A percentile compares a stretch with the other conserved stretches of the same genome.
phyloP scores from a whole-genome alignment of 768 basidiomycete genomes.

The Agaricus subrufescens region DNA sequence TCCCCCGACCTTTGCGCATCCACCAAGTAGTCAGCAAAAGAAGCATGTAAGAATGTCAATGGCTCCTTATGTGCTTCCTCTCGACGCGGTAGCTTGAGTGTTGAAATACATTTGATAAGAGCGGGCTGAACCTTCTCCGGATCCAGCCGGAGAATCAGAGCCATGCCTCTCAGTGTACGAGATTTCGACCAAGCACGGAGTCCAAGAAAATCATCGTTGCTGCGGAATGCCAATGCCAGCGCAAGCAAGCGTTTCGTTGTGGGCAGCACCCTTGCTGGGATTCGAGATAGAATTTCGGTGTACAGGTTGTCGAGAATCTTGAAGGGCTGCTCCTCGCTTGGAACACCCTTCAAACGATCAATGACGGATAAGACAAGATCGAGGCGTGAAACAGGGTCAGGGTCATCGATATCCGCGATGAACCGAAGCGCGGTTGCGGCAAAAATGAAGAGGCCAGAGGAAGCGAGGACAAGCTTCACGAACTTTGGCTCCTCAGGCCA shows the following conservation, averaged over 20 bases:
- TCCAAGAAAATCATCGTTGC: too few relatives aligned
- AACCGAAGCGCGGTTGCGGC: background rate
- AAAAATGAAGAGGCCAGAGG: background rate
- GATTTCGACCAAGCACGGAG: background rate
- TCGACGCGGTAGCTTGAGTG: background rate
- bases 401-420: background rate
- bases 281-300: background rate
- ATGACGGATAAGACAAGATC: background rate
- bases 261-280: background rate
- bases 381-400: background rate
- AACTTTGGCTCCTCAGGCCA: background rate
- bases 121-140: background rate
- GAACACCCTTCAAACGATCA: too few relatives aligned
- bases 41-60: constrained; percentile 25
- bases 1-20: background rate
- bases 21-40: constrained; percentile 22
- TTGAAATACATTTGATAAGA: background rate
- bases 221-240: background rate
- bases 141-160: background rate
- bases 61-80: background rate
- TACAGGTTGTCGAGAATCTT: background rate
- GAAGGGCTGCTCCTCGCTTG: background rate
- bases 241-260: background rate
- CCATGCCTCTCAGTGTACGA: background rate
- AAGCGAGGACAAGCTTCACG: background rate